Evolutionary conservation across 345 rosid genomes (phyloP), one percentile per base, ranked within the genome.

Genomic region (Leavenworthia alabamica): DNA sequence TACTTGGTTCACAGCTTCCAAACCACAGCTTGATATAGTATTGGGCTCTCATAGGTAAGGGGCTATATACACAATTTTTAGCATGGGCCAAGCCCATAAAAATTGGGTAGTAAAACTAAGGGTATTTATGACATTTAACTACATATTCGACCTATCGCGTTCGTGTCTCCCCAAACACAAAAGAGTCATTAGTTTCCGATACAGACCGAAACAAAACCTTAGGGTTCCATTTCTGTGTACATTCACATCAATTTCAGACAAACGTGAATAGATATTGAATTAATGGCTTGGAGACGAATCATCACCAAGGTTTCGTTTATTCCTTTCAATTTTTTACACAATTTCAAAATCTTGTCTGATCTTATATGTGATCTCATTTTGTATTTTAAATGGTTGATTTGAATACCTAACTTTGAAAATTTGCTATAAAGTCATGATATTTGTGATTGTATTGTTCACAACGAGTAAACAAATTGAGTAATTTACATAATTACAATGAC

Each of bases 281-380:
- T 53, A 51, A 92, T 92, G 98, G 95, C 95, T 82, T 92, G 90
- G 91, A 82, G 95, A 73, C 89, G 83, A 54, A 66, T 92, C 60
- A 77, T 92, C 75, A 71, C 95, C 28, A 82, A 89, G 95, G 94
- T 89, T 60, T 19, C 13, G 1, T 4, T 13, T 13, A 29, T 3
- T n/a, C 28, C 17, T 17, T 47, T 52, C n/a, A 19, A 1, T 44
- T 22, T 11, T 40, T 7, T 3, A 19, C 6, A 4, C 5, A 43
- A 6, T 37, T 29, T 28, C 2, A 20, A 20, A 20, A 20, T 8
- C 62, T 13, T 41, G 1, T 26, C 7, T 16, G 6, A 14, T 20
- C 3, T 27, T 4, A 9, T 35, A 33, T 43, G 11, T 19, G 33
- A 2, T 35, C 9, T 24, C 35, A n/a, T 36, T 62, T 62, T 6